A percentile compares a stretch with the other conserved stretches of the same genome.
Conservation (phyloP, 148 eudicot genomes). For the Amaranthus hypochondriacus region DNA sequence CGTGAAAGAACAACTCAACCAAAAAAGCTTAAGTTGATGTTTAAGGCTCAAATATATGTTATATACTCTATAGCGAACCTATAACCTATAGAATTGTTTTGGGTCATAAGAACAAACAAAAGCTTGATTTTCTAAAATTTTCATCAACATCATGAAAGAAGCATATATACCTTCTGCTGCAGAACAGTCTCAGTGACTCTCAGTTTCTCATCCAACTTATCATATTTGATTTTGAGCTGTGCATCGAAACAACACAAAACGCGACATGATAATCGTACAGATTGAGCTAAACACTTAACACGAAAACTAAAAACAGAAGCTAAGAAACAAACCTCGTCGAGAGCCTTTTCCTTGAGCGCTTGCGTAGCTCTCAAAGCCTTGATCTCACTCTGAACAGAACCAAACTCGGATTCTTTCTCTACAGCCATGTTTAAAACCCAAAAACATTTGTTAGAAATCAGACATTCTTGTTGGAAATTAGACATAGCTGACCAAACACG, state of each 20-base stretch:
- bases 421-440: constrained; percentile 9
- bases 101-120: too few species aligned
- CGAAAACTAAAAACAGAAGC: not conserved
- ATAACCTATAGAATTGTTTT: too few species aligned
- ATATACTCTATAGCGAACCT: too few species aligned
- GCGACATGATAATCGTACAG: not conserved
- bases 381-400: constrained; percentile 60
- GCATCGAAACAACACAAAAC: constrained; percentile 1
- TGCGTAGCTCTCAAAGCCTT: constrained; percentile 64
- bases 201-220: constrained; percentile 61
- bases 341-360: constrained; percentile 64
- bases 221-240: constrained; percentile 50
- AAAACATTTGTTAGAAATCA: constrained; percentile 3
- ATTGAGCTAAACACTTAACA: not conserved
- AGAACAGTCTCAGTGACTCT: constrained; percentile 37
- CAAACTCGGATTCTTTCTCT: constrained; percentile 74
- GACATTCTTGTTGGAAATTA: constrained; percentile 11
- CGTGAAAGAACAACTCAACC: too few species aligned
- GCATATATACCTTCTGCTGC: constrained; percentile 63
- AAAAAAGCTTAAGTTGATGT: too few species aligned
- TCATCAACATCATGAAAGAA: not conserved
- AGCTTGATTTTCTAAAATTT: not conserved
- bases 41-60: too few species aligned
- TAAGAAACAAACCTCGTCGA: constrained; percentile 55
- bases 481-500: not conserved